Evolutionary conservation across 805 yeast species (phyloP).

Genomic region (Wickerhamiella kurtzmanii): DNA sequence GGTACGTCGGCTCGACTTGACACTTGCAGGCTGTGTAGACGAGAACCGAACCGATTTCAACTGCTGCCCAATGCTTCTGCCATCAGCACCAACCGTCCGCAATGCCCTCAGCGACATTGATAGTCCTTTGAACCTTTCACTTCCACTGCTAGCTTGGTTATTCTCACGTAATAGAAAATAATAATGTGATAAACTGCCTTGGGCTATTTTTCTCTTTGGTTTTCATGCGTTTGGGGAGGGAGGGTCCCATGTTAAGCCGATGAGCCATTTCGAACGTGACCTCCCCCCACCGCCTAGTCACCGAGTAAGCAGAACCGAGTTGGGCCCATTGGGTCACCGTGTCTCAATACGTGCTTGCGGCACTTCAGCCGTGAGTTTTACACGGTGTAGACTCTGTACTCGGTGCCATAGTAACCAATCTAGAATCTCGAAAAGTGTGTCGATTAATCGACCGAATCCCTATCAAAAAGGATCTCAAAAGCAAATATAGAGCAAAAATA

Average conservation of each 20-base stretch:
- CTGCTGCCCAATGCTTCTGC: background rate
- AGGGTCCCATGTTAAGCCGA: no score
- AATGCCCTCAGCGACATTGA: background rate
- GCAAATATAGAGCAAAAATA: no score
- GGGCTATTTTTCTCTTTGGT: no score
- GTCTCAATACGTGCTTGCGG: background rate
- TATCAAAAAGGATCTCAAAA: no score
- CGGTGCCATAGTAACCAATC: no score
- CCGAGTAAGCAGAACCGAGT: background rate
- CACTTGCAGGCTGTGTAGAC: slow-evolving; percentile 3
- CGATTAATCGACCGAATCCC: no score
- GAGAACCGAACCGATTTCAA: background rate
- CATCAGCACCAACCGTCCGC: background rate
- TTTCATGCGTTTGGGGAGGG: background rate
- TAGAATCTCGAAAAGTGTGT: no score
- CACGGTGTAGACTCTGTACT: no score
- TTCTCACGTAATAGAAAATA: background rate
- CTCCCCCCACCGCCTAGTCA: no score
- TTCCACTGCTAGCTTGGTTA: background rate
- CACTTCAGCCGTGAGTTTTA: background rate
- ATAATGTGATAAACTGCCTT: no score
- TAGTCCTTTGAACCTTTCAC: background rate
- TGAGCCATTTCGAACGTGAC: no score
- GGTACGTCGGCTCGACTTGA: slow-evolving; percentile 2
- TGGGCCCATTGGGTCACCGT: background rate